Evolutionary conservation across 768 basidiomycete species (phyloP).

Genomic region (Boletus edulis): DNA sequence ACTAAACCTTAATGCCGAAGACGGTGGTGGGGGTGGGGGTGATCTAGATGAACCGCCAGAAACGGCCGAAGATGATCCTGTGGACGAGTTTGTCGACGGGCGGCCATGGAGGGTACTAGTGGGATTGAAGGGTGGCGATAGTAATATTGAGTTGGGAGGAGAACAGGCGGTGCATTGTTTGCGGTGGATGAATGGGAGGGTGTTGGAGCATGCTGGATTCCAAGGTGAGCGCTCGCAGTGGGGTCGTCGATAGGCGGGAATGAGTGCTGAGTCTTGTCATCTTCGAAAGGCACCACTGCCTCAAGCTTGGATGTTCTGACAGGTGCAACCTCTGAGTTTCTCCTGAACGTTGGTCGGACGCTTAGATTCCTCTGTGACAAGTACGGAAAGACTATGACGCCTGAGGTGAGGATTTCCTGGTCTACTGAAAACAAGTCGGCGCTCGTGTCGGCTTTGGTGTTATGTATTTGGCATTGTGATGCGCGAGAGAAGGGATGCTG

Average conservation of each 20-base stretch:
- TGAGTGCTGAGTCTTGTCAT: constrained; percentile 2
- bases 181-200: constrained; percentile 69
- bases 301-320: constrained; percentile 75
- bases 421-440: background rate
- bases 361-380: constrained; percentile 81
- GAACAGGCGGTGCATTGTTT: constrained; percentile 61
- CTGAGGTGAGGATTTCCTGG: constrained; percentile 60
- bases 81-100: constrained; percentile 49
- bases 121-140: constrained; percentile 12
- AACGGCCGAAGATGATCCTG: constrained; percentile 28
- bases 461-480: background rate
- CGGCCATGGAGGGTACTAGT: constrained; percentile 50
- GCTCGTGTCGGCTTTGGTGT: background rate
- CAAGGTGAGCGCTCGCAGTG: constrained; percentile 59
- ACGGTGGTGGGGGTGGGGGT: constrained; percentile 30
- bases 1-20: constrained; percentile 39
- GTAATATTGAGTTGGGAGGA: constrained; percentile 55
- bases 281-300: constrained; percentile 63
- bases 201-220: constrained; percentile 89
- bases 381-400: constrained; percentile 72
- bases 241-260: background rate
- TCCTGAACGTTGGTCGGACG: constrained; percentile 83
- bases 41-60: constrained; percentile 34
- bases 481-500: constrained; percentile 1
- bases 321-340: constrained; percentile 74